Base-by-base conservation (phyloP, 2,329 filamentous ascomycete species). In the Seiridium unicorne region DNA sequence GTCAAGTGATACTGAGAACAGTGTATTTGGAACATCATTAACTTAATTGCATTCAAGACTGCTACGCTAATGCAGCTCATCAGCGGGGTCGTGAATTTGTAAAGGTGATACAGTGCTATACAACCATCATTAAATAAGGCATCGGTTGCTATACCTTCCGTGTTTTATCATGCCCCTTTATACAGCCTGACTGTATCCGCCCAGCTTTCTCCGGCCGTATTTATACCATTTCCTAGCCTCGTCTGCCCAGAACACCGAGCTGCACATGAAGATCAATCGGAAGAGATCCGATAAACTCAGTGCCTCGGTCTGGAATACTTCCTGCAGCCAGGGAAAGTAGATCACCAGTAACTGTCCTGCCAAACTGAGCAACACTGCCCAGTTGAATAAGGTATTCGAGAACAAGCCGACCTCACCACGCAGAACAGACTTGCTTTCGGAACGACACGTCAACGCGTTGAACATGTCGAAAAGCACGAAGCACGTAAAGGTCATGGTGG, bases 401-500 rank as follows among this genome's bases (percentile, higher is more conserved):
- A 95, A 90, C 10, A 96, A 74, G 7, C 90, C 87, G 55, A 96
- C 83, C 72, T 99, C 93, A 46, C 95, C 94, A 34, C 89, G 84
- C 3, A 99, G 84, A 4, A 99, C 82, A 9, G 91, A 96, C 74
- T 98, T 98, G 63, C 85, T 88, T 72, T 97, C 93, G 6, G 91
- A 96, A 53, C 95, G 91, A 76, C 95, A 99, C 13, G 92, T 89
- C 31, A 99, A 82, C 1, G 95, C 95, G 75, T 99, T 98, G 82
- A 98, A 97, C 95, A 99, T 99, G 81, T 99, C 95, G 76, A 98
- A 99, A 58, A 99, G 85, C 51, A 99, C 95, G 72, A 99, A 99
- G 77, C 93, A 97, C 5, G 95, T 99, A 73, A 99, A 99, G 0
- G 95, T 98, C 91, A 99, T 97, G 64, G 95, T 99, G 1, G 95